Evolutionary conservation across 2,329 filamentous ascomycete species (phyloP).

Genomic region (Neofusicoccum laricinum): DNA sequence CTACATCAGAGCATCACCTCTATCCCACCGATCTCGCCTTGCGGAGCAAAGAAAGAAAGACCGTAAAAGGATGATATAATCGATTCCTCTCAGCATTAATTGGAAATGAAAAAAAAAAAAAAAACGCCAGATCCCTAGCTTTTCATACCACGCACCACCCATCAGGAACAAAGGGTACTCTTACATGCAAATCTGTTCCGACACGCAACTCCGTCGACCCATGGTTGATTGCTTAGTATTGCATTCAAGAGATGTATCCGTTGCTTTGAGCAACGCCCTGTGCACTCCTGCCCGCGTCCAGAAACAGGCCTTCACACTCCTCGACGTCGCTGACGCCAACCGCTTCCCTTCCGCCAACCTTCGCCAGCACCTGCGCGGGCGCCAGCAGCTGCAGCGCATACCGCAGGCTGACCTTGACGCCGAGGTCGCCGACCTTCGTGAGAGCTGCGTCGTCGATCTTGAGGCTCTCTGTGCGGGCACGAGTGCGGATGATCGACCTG

Average conservation of each 20-base stretch:
- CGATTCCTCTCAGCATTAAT: background rate
- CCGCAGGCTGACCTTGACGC: conserved; percentile 82
- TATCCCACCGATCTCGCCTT: background rate
- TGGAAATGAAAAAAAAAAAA: background rate
- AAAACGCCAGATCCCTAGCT: background rate
- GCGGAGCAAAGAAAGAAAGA: background rate
- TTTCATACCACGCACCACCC: background rate
- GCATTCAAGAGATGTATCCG: conserved; percentile 33
- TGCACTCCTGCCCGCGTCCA: conserved; percentile 50
- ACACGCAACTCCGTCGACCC: background rate
- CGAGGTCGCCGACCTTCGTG: conserved; percentile 81
- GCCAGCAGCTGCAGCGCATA: conserved; percentile 92
- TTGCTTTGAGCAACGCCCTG: conserved; percentile 27
- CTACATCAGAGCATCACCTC: background rate
- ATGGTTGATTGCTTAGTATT: background rate
- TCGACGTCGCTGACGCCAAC: conserved; percentile 56
- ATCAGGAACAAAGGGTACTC: conserved; percentile 8
- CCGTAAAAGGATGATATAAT: background rate
- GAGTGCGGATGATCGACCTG: conserved; percentile 83
- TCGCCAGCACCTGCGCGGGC: conserved; percentile 85
- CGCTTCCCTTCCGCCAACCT: conserved; percentile 56
- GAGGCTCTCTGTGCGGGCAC: conserved; percentile 77
- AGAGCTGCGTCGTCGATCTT: conserved; percentile 77
- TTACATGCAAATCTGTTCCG: conserved; percentile 1
- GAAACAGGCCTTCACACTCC: conserved; percentile 47